phyloP scores from a whole-genome alignment of 257 asterid genomes.

The Scutellaria baicalensis region DNA sequence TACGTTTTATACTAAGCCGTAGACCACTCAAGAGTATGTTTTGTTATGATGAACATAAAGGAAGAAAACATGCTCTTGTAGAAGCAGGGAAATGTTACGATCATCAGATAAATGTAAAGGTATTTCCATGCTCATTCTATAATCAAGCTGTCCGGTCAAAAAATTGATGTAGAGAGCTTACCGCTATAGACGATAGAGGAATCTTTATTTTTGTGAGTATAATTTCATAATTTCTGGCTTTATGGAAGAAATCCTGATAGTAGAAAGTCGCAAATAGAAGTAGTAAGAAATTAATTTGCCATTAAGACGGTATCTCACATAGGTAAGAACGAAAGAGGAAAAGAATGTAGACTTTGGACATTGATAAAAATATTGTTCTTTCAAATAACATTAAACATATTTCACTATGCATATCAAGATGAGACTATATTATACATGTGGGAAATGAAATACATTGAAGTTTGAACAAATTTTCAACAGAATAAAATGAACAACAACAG shows the following conservation, averaged over 20 bases:
- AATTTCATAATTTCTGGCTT: conserved; percentile 86
- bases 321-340: not conserved
- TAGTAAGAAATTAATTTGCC: not conserved
- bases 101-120: not conserved
- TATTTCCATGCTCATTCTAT: not conserved
- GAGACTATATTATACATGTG: not conserved
- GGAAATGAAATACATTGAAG: not conserved
- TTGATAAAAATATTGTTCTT: not conserved
- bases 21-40: not conserved
- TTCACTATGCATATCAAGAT: not conserved
- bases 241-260: too few species aligned
- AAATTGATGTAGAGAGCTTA: conserved; percentile 39
- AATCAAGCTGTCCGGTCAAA: not conserved
- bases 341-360: not conserved
- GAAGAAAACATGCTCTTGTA: not conserved
- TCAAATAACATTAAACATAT: not conserved
- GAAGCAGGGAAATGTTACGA: not conserved
- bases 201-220: conserved; percentile 91
- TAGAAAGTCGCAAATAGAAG: not conserved
- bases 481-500: not conserved
- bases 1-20: not conserved
- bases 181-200: conserved; percentile 86
- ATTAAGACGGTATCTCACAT: not conserved
- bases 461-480: not conserved
- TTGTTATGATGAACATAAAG: not conserved